Conservation (phyloP, 768 basidiomycete genomes). For the Tulasnella sp. region DNA sequence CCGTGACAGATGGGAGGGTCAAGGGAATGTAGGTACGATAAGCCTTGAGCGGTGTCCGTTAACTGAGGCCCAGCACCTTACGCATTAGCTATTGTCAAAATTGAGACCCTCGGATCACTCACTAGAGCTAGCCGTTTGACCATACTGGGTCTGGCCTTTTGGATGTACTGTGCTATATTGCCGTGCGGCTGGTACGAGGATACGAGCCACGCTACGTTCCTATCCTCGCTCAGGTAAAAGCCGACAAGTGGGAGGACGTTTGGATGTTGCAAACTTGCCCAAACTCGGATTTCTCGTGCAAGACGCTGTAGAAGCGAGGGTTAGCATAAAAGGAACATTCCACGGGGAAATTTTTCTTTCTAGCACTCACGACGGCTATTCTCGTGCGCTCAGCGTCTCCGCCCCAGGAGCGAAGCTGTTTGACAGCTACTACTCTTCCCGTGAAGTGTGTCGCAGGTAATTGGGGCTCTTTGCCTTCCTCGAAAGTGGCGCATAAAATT, state of each 20-base stretch:
- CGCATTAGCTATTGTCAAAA: not conserved
- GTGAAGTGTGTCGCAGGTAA: not conserved
- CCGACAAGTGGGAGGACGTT: not conserved
- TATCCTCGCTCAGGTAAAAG: not conserved
- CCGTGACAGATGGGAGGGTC: conserved; percentile 3
- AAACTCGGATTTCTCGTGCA: conserved; percentile 3
- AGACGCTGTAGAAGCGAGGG: not conserved
- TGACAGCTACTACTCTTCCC: not conserved
- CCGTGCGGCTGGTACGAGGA: not conserved
- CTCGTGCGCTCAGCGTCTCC: not conserved
- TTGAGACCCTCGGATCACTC: not conserved
- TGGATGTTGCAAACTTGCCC: conserved; percentile 1
- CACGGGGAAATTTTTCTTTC: not conserved
- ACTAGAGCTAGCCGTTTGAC: not conserved
- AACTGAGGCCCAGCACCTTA: not conserved
- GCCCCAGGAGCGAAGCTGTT: not conserved
- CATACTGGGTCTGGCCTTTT: not conserved
- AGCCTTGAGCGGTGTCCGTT: not conserved
- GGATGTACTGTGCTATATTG: not conserved
- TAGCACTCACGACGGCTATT: not conserved
- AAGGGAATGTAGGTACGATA: not conserved
- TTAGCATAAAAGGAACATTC: not conserved
- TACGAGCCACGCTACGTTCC: not conserved
- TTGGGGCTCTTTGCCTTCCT: not conserved
- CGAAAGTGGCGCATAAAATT: not conserved